phyloP scores from a whole-genome alignment of 2,329 filamentous ascomycete species.

The Colletotrichum gigasporum region DNA sequence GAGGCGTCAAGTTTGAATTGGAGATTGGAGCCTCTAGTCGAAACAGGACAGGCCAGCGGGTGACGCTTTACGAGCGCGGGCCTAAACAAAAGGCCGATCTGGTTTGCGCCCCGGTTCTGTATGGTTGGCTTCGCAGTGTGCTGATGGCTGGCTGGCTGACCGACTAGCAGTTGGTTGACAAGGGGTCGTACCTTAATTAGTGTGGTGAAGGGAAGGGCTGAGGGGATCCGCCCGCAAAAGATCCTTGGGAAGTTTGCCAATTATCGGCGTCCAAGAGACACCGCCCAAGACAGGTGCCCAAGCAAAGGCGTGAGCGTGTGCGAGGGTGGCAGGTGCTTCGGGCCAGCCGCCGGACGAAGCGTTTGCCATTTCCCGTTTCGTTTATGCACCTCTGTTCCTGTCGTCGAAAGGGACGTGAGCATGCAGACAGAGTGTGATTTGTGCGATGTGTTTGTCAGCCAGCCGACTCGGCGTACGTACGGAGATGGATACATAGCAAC shows the following conservation, averaged over 20 bases:
- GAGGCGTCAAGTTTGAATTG: background rate
- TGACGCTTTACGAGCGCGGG: background rate
- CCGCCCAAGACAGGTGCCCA: background rate
- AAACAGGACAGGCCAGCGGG: background rate
- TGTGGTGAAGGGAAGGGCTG: constrained; percentile 13
- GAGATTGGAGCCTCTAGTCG: background rate
- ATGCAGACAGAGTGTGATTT: background rate
- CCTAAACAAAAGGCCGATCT: constrained; percentile 4
- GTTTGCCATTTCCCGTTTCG: constrained; percentile 8
- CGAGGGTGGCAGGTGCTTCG: constrained; percentile 18
- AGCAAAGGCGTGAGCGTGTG: background rate
- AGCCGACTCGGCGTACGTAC: background rate
- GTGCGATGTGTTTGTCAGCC: background rate
- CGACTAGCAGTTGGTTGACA: constrained; percentile 1
- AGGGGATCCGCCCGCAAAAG: constrained; percentile 20
- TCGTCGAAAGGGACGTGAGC: background rate
- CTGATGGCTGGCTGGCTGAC: constrained; percentile 10
- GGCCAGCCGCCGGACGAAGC: constrained; percentile 8
- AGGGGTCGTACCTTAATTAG: constrained; percentile 4
- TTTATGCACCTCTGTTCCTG: background rate
- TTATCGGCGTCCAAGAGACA: constrained; percentile 14
- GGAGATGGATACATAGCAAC: too few relatives aligned
- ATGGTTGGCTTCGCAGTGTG: background rate
- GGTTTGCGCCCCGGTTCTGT: background rate
- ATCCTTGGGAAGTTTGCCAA: constrained; percentile 23